Base-by-base conservation (phyloP, 768 basidiomycete genomes). In the Leccinum sublutescens region DNA sequence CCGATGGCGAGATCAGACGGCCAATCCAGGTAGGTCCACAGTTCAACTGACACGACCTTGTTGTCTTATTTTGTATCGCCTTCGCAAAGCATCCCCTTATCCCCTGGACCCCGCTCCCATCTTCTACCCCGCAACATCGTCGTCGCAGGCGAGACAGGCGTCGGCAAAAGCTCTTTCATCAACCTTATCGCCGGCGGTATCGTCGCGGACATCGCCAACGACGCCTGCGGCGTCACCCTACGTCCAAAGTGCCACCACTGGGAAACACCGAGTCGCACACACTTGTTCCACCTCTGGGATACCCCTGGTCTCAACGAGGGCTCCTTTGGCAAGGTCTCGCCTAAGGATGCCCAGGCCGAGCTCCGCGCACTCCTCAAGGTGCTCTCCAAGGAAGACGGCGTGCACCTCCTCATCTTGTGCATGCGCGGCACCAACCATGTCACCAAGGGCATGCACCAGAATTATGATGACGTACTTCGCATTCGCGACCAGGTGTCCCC, bases 101-200 rank as follows among this genome's bases (percentile, higher is more conserved):
- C 11, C 14, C 47, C 31, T 11, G 11, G 31, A 31, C 29, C 43
- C 14, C 54, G 19, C 10, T 54, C 60, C 2, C 48, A 54, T 12
- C 56, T 63, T 48, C 9, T 54, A 14, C 57, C 61, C 31, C 66
- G 67, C 52, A 70, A 68, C 34, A 53, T 68, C 47, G 58, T 68
- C 55, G 40, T 68, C 53, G 58, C 56, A 12, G 68, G 68, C 23
- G 68, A 68, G 56, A 68, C 68, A 0, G 68, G 68, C 48, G 68
- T 68, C 17, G 67, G 67, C 1, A 68, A 68, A 57, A 67, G 66
- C 45, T 68, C 68, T 9, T 68, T 68, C 12, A 70, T 68, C 54
- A 68, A 68, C 11, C 68, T 68, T 27, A 40, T 68, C 36, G 55
- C 53, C 15, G 68, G 58, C 23, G 27, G 45, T 4, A 58, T 60